Evolutionary conservation across 495 filamentous ascomycete species (phyloP), one percentile per base, ranked within the genome.

Genomic region (Corynascus novoguineensis): DNA sequence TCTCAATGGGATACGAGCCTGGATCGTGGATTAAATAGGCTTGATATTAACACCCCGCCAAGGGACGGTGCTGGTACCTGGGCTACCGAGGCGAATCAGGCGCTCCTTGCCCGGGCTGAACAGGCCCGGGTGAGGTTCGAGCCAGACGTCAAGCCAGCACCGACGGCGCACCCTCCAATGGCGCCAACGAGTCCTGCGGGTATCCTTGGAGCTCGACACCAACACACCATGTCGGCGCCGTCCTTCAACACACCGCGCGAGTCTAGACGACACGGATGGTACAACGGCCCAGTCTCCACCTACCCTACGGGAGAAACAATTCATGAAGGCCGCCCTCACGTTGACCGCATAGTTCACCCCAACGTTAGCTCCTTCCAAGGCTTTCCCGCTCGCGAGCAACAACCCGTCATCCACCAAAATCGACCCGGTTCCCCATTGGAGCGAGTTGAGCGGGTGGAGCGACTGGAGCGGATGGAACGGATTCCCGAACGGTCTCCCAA

Each of bases 1-100:
- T 73, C 78, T 10, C 85, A 86, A 7, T 95, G 88, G 84, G 90
- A 93, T 56, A 84, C 82, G 74, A 81, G 81, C 3, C 68, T 95
- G 28, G 87, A 95, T 58, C 83, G 82, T 31, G 87, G 86, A 21
- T 64, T 95, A 15, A 89, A 83, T 1, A 79, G 86, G 34, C 78
- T 93, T 10, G 87, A 92, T 50, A 84, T 95, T 67, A 77, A 75
- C 57, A 81, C 77, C 12, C 70, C 73, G 14, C 77, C 81, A 8
- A 70, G 74, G 41, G 87, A 89, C 52, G 72, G 81, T 8, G 73
- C 78, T 0, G 65, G 74, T 4, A 60, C 68, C 6, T 82, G 79
- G 78, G 77, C 78, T 6, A 71, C 61, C 45, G 78, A 82, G 34
- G 71, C 73, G 24, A 73, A 77, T 35, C 70, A 74, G 44, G 77